Evolutionary conservation across 768 basidiomycete species (phyloP), one percentile per base, ranked within the genome.

Genomic region (Lentinula aciculospora): DNA sequence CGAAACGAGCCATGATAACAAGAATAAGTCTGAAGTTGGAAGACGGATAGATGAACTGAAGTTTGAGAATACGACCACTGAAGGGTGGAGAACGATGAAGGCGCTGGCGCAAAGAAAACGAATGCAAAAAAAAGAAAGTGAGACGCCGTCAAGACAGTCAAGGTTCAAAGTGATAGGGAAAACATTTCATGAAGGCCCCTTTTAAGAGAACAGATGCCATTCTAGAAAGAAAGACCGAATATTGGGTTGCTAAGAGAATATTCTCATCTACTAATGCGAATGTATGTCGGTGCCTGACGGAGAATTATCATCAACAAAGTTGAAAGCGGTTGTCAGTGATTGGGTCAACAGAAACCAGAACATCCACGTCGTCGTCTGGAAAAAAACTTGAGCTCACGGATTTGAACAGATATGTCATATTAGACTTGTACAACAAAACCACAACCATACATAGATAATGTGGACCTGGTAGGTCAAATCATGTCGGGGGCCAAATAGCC

Each of bases 401-500:
- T n/a, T n/a, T n/a, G n/a, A n/a, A n/a, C n/a, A n/a, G n/a, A n/a
- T n/a, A n/a, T n/a, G n/a, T n/a, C n/a, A n/a, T n/a, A n/a, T n/a
- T n/a, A n/a, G n/a, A n/a, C n/a, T n/a, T n/a, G n/a, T n/a, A n/a
- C n/a, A n/a, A n/a, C n/a, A n/a, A n/a, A n/a, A n/a, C n/a, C n/a
- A n/a, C n/a, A n/a, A n/a, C n/a, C n/a, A n/a, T n/a, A n/a, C n/a
- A n/a, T n/a, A n/a, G n/a, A n/a, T n/a, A n/a, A n/a, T n/a, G n/a
- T n/a, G n/a, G n/a, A n/a, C n/a, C n/a, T n/a, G n/a, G n/a, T 13
- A 36, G 9, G 62, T 59, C 62, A 56, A 61, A 23, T 34, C 19
- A 56, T 58, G 73, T 77, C 27, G 74, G 76, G 31, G 75, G 74
- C 76, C 76, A 77, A 65, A 63, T 31, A 63, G 58, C 58, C 61